Conservation (phyloP, 1,284 basidiomycete genomes). For the Pseudozyma sp. region DNA sequence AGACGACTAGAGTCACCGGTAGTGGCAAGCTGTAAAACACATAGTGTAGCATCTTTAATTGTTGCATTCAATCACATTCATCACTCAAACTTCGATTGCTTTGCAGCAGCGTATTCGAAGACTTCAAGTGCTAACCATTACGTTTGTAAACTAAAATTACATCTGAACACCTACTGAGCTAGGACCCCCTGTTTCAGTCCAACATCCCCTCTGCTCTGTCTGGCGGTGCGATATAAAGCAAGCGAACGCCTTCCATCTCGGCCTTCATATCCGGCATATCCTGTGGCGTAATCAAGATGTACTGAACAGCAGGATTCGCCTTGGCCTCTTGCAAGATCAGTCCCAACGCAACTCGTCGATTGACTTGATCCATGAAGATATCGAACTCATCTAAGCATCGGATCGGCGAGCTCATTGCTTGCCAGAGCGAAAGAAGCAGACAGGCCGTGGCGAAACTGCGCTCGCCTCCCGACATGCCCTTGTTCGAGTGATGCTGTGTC, state of each 20-base stretch:
- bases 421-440: conserved; percentile 91
- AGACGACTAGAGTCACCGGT: conserved; percentile 59
- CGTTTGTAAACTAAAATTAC: neutral
- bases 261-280: conserved; percentile 56
- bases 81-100: neutral
- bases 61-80: neutral
- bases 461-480: conserved; percentile 84
- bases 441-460: conserved; percentile 98
- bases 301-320: conserved; percentile 50
- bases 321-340: conserved; percentile 75
- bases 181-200: neutral
- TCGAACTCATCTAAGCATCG: conserved; percentile 86
- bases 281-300: conserved; percentile 65
- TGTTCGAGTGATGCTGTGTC: conserved; percentile 70
- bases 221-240: conserved; percentile 37
- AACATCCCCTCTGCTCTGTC: conserved; percentile 28
- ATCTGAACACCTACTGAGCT: no score
- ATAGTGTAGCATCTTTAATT: conserved; percentile 3
- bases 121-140: neutral
- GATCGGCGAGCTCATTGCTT: conserved; percentile 91
- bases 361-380: conserved; percentile 95
- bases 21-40: conserved; percentile 6
- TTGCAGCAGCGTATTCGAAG: no score
- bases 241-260: conserved; percentile 30
- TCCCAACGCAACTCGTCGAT: conserved; percentile 88